Evolutionary conservation across 805 yeast species (phyloP), one percentile per base, ranked within the genome.

Genomic region (Deakozyma indianensis): DNA sequence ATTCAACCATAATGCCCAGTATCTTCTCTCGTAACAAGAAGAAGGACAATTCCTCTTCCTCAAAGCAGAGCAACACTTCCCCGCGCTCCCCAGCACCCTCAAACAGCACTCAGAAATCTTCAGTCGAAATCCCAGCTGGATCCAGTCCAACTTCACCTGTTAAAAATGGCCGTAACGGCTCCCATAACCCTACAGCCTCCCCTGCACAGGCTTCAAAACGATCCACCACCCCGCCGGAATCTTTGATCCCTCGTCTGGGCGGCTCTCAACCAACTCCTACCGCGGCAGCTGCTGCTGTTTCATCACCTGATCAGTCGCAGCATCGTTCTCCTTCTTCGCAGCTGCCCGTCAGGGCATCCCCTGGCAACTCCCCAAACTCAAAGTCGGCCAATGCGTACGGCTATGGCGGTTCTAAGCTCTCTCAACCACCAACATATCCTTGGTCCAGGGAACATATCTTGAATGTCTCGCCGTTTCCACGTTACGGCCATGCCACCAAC

Each of bases 401-500:
- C 7, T 32, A 11, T n/a, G 38, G 18, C 18, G 38, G 18, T 20
- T 7, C 18, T 20, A 32, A 32, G 18, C 11, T 32, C 18, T 5
- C 18, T 5, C 5, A 14, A 7, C 5, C 38, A 7, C 38, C 38
- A 5, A 32, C 38, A 14, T 52, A 59, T 43, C 65, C 68, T 38
- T 58, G 66, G 65, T 55, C 60, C 24, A 58, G 58, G 48, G 55
- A 55, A 48, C 48, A 45, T 38, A 54, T 63, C 44, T 51, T 54
- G 45, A 60, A 63, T 35, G 65, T 65, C 3, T 83, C 92, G 2
- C 98, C 97, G 1, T 87, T 90, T 58, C 97, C 99, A 2, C 75
- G 98, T 41, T 87, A 86, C 60, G 80, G 96, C 54, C 97, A 90
- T 63, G 85, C 94, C 1, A 80, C 92, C 0, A 83, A 94, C 2